These are phyloP conservation scores for Puccinia coronata DNA, from an alignment of 1,284 basidiomycete genomes.

Conservation along the genomic window DNA sequence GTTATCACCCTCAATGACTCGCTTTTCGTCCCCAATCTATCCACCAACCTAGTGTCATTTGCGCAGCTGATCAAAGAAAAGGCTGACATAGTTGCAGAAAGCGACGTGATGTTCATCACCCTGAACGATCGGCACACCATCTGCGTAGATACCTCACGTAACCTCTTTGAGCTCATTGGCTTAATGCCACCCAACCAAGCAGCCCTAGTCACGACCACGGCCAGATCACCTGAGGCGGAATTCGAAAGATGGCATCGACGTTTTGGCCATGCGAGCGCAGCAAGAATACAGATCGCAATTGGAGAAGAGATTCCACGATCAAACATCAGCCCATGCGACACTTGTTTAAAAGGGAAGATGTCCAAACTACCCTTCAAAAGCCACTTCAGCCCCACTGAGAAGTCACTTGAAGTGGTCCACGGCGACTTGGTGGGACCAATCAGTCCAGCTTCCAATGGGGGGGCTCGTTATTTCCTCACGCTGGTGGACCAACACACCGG, in stretches of 20 bases:
- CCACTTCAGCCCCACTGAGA: neutral
- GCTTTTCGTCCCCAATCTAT: neutral
- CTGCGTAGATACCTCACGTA: no score
- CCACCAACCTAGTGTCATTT: no score
- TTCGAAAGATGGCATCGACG: neutral
- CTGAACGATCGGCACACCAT: no score
- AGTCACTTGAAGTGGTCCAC: neutral
- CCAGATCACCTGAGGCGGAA: no score
- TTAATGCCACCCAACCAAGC: no score
- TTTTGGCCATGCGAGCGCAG: neutral
- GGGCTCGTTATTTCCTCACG: neutral
- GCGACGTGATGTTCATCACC: no score
- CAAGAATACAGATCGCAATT: neutral
- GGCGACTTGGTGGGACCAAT: neutral
- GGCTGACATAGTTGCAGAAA: no score
- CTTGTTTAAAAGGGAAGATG: neutral
- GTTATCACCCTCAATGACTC: neutral
- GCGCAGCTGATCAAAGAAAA: no score
- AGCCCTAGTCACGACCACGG: no score
- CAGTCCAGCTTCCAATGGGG: neutral
- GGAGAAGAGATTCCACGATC: neutral
- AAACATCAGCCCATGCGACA: neutral
- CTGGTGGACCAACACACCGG: neutral
- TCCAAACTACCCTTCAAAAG: neutral
- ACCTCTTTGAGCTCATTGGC: no score